These are phyloP conservation scores for Fistulifera pelliculosa DNA, from an alignment of 108 stramenopile species.

Conservation along the genomic window DNA sequence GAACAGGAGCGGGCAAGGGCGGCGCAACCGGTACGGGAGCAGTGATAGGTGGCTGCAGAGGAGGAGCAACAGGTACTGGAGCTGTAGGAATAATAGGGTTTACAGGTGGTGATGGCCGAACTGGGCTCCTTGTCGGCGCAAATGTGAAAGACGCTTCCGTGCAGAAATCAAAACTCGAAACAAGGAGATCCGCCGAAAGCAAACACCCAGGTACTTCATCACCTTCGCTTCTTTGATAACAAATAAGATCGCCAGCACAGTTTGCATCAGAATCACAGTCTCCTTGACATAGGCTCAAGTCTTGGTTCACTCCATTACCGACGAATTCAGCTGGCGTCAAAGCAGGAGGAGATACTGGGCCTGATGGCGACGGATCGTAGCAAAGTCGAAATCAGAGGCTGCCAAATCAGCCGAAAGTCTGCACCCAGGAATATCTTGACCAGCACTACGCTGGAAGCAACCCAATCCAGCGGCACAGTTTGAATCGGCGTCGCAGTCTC, in stretches of 20 bases:
- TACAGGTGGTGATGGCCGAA: too few species aligned
- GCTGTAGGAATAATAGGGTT: too few species aligned
- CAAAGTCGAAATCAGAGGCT: conserved; percentile 8
- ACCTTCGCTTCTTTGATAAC: conserved; percentile 11
- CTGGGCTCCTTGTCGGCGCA: too few species aligned
- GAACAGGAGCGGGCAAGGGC: too few species aligned
- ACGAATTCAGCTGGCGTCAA: background rate
- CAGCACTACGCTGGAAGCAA: conserved; percentile 26
- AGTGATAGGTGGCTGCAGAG: too few species aligned
- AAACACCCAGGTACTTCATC: conserved; percentile 19
- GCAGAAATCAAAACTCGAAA: too few species aligned
- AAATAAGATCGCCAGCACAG: conserved; percentile 9
- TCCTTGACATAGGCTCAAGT: too few species aligned
- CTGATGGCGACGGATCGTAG: conserved; percentile 8
- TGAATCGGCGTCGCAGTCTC: conserved; percentile 35
- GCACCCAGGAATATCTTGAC: conserved; percentile 18
- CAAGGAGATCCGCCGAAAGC: background rate
- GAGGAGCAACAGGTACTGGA: too few species aligned
- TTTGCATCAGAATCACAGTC: conserved; percentile 7
- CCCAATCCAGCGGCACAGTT: conserved; percentile 24
- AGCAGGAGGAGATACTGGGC: background rate
- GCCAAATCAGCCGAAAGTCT: conserved; percentile 9
- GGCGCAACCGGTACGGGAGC: too few species aligned
- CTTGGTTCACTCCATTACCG: too few species aligned
- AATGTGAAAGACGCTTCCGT: too few species aligned